A percentile compares a stretch with the other conserved stretches of the same genome.
phyloP scores from a whole-genome alignment of 2,329 filamentous ascomycete species.

The Epichloe sibirici region DNA sequence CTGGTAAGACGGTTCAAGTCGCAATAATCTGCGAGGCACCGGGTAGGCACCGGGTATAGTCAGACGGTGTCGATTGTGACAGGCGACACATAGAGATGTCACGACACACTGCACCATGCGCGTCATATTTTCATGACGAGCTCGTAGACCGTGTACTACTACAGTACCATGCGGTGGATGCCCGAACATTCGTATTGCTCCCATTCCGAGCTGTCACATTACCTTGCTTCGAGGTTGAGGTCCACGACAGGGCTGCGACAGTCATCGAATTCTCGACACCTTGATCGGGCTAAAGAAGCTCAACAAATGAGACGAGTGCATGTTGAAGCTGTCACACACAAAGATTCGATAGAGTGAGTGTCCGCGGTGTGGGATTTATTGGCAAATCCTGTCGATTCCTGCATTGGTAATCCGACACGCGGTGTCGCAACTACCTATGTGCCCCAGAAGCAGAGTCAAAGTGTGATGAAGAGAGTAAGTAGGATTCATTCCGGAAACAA shows the following conservation, averaged over 20 bases:
- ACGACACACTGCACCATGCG: conserved; percentile 3
- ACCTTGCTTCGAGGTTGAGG: neutral
- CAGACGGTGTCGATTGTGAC: neutral
- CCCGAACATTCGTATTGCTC: neutral
- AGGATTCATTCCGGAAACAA: conserved; percentile 28
- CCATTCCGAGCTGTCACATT: neutral
- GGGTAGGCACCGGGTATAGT: neutral
- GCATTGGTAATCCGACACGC: neutral
- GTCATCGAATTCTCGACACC: neutral
- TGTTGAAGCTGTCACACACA: neutral
- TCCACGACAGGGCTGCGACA: neutral
- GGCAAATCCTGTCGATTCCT: neutral
- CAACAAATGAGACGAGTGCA: neutral
- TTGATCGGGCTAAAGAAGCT: neutral
- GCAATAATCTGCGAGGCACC: neutral
- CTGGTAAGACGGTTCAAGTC: too few species aligned
- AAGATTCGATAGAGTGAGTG: neutral
- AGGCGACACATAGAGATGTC: neutral
- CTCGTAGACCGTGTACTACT: neutral
- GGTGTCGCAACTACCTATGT: neutral
- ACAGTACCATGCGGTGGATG: neutral
- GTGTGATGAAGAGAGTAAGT: conserved; percentile 33
- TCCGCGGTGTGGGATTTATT: conserved; percentile 1
- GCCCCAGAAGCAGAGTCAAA: conserved; percentile 29
- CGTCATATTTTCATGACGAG: conserved; percentile 3